Conservation (phyloP, 768 basidiomycete genomes). For the Phaeotremella skinneri region DNA sequence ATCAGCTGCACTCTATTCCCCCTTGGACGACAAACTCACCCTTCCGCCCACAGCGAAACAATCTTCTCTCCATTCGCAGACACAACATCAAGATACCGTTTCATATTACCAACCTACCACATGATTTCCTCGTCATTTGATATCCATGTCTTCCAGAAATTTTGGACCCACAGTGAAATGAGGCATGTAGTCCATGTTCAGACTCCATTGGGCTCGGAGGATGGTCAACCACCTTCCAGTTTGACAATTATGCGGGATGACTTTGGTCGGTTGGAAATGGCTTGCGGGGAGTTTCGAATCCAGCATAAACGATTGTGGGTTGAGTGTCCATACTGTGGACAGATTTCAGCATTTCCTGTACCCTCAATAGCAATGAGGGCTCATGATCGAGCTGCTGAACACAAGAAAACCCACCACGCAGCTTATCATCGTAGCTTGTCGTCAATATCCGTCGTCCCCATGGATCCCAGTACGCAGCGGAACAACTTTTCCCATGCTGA, state of each 20-base stretch:
- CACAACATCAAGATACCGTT: constrained; percentile 50
- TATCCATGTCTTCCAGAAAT: background rate
- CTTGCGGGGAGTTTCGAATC: constrained; percentile 24
- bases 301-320: constrained; percentile 28
- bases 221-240: constrained; percentile 55
- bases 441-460: constrained; percentile 51
- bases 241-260: constrained; percentile 53
- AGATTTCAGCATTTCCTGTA: background rate
- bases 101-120: constrained; percentile 52
- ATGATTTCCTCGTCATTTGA: background rate
- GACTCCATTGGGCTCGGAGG: constrained; percentile 54
- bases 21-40: constrained; percentile 24
- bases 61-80: constrained; percentile 47
- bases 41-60: constrained; percentile 38
- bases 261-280: constrained; percentile 30
- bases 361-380: background rate
- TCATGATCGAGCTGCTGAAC: background rate
- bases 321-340: constrained; percentile 39
- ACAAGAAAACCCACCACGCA: constrained; percentile 46
- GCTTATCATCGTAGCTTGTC: constrained; percentile 54
- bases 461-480: constrained; percentile 54
- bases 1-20: constrained; percentile 3
- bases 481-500: constrained; percentile 50
- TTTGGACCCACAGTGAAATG: constrained; percentile 43
- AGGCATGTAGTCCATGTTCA: constrained; percentile 47